Evolutionary conservation across 2,329 filamentous ascomycete genomes (phyloP), one percentile per base, ranked within the genome.

Genomic region (Talaromyces sp.): DNA sequence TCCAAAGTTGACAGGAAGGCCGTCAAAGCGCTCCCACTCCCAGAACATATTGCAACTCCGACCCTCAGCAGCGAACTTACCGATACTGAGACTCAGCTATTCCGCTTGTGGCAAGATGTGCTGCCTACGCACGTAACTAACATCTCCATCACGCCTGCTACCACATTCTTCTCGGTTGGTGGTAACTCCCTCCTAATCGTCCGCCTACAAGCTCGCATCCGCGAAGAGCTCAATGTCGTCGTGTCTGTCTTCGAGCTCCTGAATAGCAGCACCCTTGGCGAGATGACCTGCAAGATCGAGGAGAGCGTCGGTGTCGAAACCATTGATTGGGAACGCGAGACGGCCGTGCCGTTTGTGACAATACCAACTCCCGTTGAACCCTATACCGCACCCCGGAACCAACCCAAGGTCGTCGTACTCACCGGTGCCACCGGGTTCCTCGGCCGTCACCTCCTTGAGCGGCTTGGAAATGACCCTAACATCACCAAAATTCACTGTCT

Each of bases 401-500:
- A 31, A 5, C 7, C 7, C 17, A 35, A 35, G 52, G 31, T 21
- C 2, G 62, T 69, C 9, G 17, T 69, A 2, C 46, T 74, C 1
- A 74, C 71, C 17, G 72, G 71, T 9, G 65, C 67, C 17, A 71
- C 69, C 5, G 65, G 71, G 0, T 80, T 78, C 57, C 66, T 83
- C 1, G 78, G 74, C 4, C 57, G 64, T 3, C 61, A 73, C 9
- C 60, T 83, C 27, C 67, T 82, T 2, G 56, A 63, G 5, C 62
- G 67, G 2, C 72, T 84, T 1, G 55, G 75, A 0, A 59, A 66
- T 4, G 58, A 74, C 6, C 43, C 65, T 0, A 55, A 60, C 0
- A 70, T 83, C 1, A 31, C 58, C 1, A 68, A 66, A 13, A 67
- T 84, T 1, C 75, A 81, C 65, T 81, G 79, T 62, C 52, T 83